Base-by-base conservation (phyloP, 202 grass and related monocot species). In the Digitaria exilis region DNA sequence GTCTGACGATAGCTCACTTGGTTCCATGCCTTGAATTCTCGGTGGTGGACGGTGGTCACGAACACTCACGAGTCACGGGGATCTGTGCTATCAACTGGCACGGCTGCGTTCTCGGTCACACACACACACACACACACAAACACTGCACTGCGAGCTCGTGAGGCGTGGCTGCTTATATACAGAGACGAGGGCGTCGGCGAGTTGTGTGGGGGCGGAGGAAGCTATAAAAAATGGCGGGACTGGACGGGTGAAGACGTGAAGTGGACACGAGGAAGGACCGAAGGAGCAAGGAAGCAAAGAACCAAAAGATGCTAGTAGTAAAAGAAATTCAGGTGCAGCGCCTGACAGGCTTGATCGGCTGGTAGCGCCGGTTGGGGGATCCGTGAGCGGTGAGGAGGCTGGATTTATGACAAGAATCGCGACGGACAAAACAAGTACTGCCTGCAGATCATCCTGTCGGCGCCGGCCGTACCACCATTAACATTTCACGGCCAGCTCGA, bases 21-120 rank as follows among this genome's bases (percentile, higher is more conserved):
- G 84, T 41, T 90, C 90, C 80, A 95, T 93, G 73, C 49, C 77
- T 79, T 16, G 39, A 63, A 65, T 31, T 70, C 43, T 46, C 67
- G 46, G 46, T 16, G 14, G 14, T 49, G 46, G 46, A 50, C 16
- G 51, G 50, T 54, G 42, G 71, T 82, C 78, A 67, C 22, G 75
- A 37, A 49, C 6, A 7, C 67, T 9, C 42, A 50, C 76, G 46
- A 71, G 1, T 82, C 73, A 65, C 32, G 58, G 60, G 69, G 73
- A 68, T 30, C 82, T 50, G 41, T 55, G 65, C 76, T 59, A 50
- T 34, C 52, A 55, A 78, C 42, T 37, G 65, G 26, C 49, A 52
- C n/a, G 60, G 29, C 28, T 49, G 74, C 22, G 37, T 41, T 79
- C 61, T 76, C 52, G 50, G 31, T 62, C 62, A 69, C 78, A 37